Percentiles rank a stretch among this genome's conserved stretches.
These are phyloP conservation scores for Simmondsia chinensis DNA, from an alignment of 148 eudicot species.

Conservation along the genomic window DNA sequence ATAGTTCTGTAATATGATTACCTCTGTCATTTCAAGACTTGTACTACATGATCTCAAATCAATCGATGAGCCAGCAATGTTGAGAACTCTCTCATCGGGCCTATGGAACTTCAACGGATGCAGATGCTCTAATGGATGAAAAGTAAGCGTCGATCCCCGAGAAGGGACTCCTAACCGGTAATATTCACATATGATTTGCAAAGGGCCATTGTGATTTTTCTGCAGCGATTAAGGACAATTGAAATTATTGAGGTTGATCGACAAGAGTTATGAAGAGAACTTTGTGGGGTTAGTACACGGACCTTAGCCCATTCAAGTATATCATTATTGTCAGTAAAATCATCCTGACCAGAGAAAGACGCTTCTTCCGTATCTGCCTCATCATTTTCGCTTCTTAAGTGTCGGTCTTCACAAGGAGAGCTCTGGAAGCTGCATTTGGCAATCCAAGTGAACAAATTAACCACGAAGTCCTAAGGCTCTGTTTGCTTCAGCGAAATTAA, in stretches of 20 bases:
- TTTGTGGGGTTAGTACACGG: constrained; percentile 2
- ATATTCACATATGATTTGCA: constrained; percentile 82
- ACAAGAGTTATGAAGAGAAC: no score
- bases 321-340: constrained; percentile 56
- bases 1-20: no score
- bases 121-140: constrained; percentile 90
- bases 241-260: no score
- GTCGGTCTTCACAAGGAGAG: constrained; percentile 67
- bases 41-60: constrained; percentile 64
- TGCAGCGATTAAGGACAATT: constrained; percentile 27
- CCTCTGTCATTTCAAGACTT: constrained; percentile 83
- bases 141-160: constrained; percentile 63
- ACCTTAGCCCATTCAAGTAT: constrained; percentile 98
- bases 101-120: constrained; percentile 78
- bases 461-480: neutral
- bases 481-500: neutral
- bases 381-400: constrained; percentile 60
- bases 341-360: constrained; percentile 74
- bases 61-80: constrained; percentile 52
- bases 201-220: constrained; percentile 74
- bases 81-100: constrained; percentile 42
- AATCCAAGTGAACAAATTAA: neutral
- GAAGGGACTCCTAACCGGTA: constrained; percentile 52
- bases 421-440: constrained; percentile 55
- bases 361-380: constrained; percentile 72